Base-by-base conservation (phyloP, 2,329 filamentous ascomycete genomes). In the Fusarium anguioides region DNA sequence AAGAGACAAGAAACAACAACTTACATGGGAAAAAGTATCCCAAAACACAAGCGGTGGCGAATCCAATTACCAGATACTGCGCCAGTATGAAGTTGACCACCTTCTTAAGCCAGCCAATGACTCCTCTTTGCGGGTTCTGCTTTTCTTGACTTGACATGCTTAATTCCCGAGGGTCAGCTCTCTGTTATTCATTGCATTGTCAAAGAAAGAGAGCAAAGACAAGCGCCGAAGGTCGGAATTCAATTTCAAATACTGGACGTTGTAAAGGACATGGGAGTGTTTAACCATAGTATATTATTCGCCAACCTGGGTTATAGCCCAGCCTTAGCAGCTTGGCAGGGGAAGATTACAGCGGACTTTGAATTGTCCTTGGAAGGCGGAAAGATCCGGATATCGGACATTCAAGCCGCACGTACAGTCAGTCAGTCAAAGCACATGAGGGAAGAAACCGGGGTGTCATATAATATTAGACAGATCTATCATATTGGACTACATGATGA, bases 1-100 rank as follows among this genome's bases (percentile, higher is more conserved):
- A n/a, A n/a, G n/a, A n/a, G 20, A 27, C 26, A 12, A 29, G 14
- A 12, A 29, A 29, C 5, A 8, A 36, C 17, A 33, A 73, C 80
- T 70, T 72, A 82, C 81, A 71, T 2, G 81, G 81, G 54, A 81
- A 83, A 29, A 76, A 76, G 40, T 82, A 81, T 4, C 76, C 81
- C 37, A 83, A 69, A 18, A 87, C 69, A 84, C 81, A 74, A 78
- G 80, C 77, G 79, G 86, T 62, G 3, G 81, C 86, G 68, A 91
- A 88, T 18, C 84, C 86, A 55, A 91, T 82, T 18, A 91, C 80
- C 55, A 91, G 84, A 86, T 88, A 91, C 78, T 91, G 89, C 54
- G 85, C 83, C 47, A 80, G 75, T 44, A 87, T 46, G 55, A 86
- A 76, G 60, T 64, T 60, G 46, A 50, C 51, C 12, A 63, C 55